These are phyloP conservation scores for Gonapodya prolifera DNA, from an alignment of 192 early-diverging fungal genomes.

Conservation along the genomic window DNA sequence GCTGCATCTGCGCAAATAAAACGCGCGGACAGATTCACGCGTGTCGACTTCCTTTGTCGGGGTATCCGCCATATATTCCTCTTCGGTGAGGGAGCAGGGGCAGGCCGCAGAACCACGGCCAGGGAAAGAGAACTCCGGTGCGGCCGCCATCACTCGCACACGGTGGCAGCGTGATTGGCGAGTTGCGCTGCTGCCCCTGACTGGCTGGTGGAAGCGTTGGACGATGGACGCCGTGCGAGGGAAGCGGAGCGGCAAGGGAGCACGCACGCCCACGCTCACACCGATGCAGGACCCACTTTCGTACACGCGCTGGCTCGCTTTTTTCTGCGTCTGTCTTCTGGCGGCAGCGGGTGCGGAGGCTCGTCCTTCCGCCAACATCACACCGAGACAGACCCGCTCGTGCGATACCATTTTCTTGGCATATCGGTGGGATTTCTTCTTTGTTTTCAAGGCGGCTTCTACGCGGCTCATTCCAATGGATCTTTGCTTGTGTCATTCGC, in stretches of 20 bases:
- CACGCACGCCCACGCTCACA: not conserved
- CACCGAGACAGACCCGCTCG: not conserved
- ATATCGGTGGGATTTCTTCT: not conserved
- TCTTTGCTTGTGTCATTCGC: not conserved
- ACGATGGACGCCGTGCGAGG: no score
- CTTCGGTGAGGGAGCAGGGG: not conserved
- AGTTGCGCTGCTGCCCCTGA: no score
- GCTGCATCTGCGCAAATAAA: not conserved
- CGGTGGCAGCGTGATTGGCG: no score
- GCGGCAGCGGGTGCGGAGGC: not conserved
- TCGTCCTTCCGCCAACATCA: not conserved
- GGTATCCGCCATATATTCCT: not conserved
- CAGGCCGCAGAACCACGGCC: not conserved
- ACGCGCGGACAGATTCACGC: not conserved
- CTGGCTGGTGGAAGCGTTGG: no score
- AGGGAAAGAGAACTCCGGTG: not conserved
- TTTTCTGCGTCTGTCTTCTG: not conserved
- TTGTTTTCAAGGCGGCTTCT: not conserved
- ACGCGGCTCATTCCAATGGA: not conserved
- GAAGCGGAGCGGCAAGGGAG: not conserved
- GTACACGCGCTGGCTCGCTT: not conserved
- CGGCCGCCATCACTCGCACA: not conserved
- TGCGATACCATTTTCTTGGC: not conserved
- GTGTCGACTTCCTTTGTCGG: not conserved
- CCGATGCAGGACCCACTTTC: not conserved